phyloP scores from a whole-genome alignment of 495 filamentous ascomycete species.

The Neurospora africana region DNA sequence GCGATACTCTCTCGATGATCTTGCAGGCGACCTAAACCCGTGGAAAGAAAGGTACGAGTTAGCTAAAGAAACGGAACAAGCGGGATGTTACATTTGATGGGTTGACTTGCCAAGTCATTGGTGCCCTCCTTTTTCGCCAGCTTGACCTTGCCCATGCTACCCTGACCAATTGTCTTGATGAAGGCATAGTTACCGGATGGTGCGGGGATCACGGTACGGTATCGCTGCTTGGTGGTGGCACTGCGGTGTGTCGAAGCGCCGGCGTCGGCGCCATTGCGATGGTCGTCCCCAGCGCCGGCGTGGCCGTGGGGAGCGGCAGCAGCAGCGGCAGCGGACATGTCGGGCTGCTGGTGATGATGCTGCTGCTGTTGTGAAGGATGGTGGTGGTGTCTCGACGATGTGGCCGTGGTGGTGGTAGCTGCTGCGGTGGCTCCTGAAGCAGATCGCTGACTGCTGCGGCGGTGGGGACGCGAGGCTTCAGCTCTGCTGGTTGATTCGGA shows the following conservation, averaged over 20 bases:
- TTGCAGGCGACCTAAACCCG: constrained; percentile 76
- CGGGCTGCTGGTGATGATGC: constrained; percentile 22
- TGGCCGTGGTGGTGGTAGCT: not conserved
- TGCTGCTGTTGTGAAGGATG: constrained; percentile 7
- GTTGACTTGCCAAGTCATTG: constrained; percentile 65
- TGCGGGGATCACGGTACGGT: constrained; percentile 74
- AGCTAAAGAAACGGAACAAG: constrained; percentile 1
- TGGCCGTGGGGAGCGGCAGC: constrained; percentile 19
- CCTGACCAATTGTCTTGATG: constrained; percentile 94
- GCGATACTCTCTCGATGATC: constrained; percentile 84
- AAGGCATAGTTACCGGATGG: constrained; percentile 81
- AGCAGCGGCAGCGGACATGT: constrained; percentile 43
- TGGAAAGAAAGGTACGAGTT: constrained; percentile 3
- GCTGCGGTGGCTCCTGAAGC: constrained; percentile 3
- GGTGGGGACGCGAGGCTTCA: constrained; percentile 33
- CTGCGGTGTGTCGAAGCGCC: constrained; percentile 21
- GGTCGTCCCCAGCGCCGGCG: constrained; percentile 35
- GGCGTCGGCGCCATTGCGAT: constrained; percentile 32
- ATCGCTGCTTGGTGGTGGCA: constrained; percentile 38
- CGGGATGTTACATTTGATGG: constrained; percentile 12
- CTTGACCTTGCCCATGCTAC: constrained; percentile 96
- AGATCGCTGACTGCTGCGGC: constrained; percentile 30
- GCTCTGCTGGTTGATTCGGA: constrained; percentile 25
- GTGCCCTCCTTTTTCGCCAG: constrained; percentile 71
- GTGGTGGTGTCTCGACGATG: not conserved